phyloP scores from a whole-genome alignment of 495 filamentous ascomycete species.

The Pyronema omphalodes region DNA sequence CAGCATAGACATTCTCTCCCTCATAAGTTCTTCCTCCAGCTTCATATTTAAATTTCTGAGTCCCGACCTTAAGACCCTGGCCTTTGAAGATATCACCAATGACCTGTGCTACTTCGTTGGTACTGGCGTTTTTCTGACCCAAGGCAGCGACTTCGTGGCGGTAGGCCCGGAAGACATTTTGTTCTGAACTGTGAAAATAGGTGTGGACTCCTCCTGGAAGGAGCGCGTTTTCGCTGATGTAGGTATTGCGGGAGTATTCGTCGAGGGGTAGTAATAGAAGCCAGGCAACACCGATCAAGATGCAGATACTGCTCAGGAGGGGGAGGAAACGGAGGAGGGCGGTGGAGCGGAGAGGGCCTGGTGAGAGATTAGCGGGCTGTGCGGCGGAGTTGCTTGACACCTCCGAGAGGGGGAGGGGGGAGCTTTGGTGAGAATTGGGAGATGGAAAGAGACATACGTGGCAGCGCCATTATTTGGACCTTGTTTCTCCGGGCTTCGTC shows the following conservation, averaged over 20 bases:
- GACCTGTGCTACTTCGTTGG: constrained; percentile 30
- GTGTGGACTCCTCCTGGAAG: constrained; percentile 93
- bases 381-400: neutral
- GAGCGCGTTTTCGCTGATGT: constrained; percentile 94
- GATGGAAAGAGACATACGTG: too few species aligned
- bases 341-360: constrained; percentile 34
- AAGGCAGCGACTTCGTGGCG: constrained; percentile 60
- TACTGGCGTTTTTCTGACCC: constrained; percentile 8
- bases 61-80: constrained; percentile 64
- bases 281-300: constrained; percentile 78
- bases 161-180: constrained; percentile 86
- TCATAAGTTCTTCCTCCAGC: constrained; percentile 46
- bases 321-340: constrained; percentile 55
- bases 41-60: constrained; percentile 64
- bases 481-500: too few species aligned
- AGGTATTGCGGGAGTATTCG: constrained; percentile 78
- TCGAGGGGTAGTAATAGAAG: constrained; percentile 83
- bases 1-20: constrained; percentile 85
- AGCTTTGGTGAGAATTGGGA: too few species aligned
- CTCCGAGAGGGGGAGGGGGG: too few species aligned
- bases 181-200: constrained; percentile 89
- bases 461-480: too few species aligned
- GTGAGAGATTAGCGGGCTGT: neutral
- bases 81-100: constrained; percentile 56
- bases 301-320: constrained; percentile 70